Percentiles rank a stretch among this genome's conserved stretches.
Conservation (phyloP, 345 rosid species). For the Fremontodendron californicum region DNA sequence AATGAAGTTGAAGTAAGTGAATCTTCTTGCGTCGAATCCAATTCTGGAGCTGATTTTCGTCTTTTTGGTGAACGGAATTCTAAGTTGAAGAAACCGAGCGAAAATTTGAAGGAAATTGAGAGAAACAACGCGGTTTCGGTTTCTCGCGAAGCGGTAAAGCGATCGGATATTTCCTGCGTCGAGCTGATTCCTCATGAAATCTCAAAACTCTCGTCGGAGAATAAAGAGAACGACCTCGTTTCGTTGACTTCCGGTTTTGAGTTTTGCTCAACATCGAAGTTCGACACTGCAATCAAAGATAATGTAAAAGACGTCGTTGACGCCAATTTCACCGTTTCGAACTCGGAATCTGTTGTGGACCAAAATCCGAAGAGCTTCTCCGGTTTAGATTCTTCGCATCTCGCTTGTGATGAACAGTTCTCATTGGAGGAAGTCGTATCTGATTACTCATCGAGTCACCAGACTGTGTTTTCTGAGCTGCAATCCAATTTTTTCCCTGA, state of each 20-base stretch:
- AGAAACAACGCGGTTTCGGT: conserved; percentile 26
- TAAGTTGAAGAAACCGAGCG: conserved; percentile 15
- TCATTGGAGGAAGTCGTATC: conserved; percentile 45
- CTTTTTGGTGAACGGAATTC: conserved; percentile 7
- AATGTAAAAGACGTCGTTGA: conserved; percentile 30
- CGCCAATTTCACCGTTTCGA: conserved; percentile 27
- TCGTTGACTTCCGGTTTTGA: conserved; percentile 43
- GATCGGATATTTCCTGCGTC: conserved; percentile 42
- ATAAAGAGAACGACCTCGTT: conserved; percentile 40
- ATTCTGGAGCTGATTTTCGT: conserved; percentile 30
- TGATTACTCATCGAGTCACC: conserved; percentile 41
- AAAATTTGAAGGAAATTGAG: conserved; percentile 10
- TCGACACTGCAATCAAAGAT: conserved; percentile 18
- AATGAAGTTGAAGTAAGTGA: conserved; percentile 51
- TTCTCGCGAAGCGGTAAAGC: conserved; percentile 11
- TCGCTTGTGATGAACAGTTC: conserved; percentile 66
- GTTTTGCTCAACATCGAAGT: conserved; percentile 26
- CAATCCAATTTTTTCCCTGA: conserved; percentile 46
- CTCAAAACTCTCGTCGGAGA: conserved; percentile 27
- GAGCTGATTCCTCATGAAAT: conserved; percentile 33
- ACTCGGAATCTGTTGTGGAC: conserved; percentile 33
- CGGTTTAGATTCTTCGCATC: conserved; percentile 48
- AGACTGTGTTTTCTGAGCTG: conserved; percentile 43
- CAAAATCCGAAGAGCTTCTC: conserved; percentile 32
- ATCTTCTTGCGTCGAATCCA: conserved; percentile 47